Evolutionary conservation across 106 monocot species (phyloP).

Genomic region (Dioscorea dumetorum): DNA sequence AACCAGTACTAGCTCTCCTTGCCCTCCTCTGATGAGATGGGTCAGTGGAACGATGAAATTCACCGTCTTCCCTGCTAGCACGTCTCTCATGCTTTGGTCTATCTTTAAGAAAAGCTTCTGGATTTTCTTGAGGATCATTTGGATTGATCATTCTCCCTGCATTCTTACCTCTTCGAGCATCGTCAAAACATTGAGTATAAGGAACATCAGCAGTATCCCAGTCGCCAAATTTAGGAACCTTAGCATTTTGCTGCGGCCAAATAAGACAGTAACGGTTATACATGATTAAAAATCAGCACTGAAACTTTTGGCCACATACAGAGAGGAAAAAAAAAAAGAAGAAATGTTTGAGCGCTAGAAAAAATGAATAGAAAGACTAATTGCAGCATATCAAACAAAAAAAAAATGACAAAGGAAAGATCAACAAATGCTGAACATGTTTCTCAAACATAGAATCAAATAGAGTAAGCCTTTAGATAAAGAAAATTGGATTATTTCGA

Average conservation of each 20-base stretch:
- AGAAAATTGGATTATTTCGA: no score
- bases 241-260: slow-evolving; percentile 32
- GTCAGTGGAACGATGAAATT: not conserved
- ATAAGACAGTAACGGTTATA: not conserved
- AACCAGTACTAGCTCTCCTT: slow-evolving; percentile 13
- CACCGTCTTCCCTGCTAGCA: slow-evolving; percentile 17
- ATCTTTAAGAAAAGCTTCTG: slow-evolving; percentile 34
- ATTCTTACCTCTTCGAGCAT: slow-evolving; percentile 48
- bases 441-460: not conserved
- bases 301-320: not conserved
- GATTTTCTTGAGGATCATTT: slow-evolving; percentile 57
- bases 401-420: not conserved
- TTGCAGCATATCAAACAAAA: not conserved
- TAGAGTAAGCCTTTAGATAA: no score
- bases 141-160: slow-evolving; percentile 53
- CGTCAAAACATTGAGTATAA: slow-evolving; percentile 70
- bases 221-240: slow-evolving; percentile 74
- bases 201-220: slow-evolving; percentile 53
- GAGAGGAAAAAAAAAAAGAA: not conserved
- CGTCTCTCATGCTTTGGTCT: slow-evolving; percentile 11
- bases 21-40: slow-evolving; percentile 14
- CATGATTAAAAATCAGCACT: not conserved
- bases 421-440: not conserved
- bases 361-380: not conserved
- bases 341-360: not conserved